Base-by-base conservation (phyloP, 148 eudicot genomes). In the Rhododendron molle region DNA sequence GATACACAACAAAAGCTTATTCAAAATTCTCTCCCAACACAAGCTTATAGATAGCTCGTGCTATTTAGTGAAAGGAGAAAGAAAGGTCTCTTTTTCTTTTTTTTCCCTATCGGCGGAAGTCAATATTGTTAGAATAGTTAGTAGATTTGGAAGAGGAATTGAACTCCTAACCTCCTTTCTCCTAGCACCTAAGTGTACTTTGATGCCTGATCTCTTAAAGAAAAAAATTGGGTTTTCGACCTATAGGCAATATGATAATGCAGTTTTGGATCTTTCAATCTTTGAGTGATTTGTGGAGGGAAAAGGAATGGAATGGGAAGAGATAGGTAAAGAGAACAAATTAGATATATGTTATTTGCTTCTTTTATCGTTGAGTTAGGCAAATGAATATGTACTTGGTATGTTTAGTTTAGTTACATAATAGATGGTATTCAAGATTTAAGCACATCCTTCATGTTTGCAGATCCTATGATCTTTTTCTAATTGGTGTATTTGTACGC, bases 381-480 rank as follows among this genome's bases (percentile, higher is more conserved):
- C 34, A 71, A 71, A 71, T 71, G 20, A 71, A 28, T 71, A 30
- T 71, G 15, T 71, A 71, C 38, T 71, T 71, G 76, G 9, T 32
- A 30, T 30, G 34, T 71, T 30, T 71, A 3, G 34, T 30, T 71
- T 71, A 71, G 76, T 71, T 71, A 30, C 76, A 38, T 30, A 4
- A 71, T 10, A 71, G 76, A 32, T 71, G 20, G 7, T 32, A 10
- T 44, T 28, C 54, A 44, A 36, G 23, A 78, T 78, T 26, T 26
- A 14, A 80, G 13, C 26, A 44, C 40, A 23, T 16, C 34, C 18
- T 80, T 50, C 38, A 28, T 50, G 43, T 84, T 69, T 73, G 32
- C 32, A 54, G 60, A 72, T 67, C 23, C 10, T 80, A 16, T 85
- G 46, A 40, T 60, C 82, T 85, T 80, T 58, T 76, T 73, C 28